phyloP scores from a whole-genome alignment of 148 eudicot species.

The Oxyria digyna region DNA sequence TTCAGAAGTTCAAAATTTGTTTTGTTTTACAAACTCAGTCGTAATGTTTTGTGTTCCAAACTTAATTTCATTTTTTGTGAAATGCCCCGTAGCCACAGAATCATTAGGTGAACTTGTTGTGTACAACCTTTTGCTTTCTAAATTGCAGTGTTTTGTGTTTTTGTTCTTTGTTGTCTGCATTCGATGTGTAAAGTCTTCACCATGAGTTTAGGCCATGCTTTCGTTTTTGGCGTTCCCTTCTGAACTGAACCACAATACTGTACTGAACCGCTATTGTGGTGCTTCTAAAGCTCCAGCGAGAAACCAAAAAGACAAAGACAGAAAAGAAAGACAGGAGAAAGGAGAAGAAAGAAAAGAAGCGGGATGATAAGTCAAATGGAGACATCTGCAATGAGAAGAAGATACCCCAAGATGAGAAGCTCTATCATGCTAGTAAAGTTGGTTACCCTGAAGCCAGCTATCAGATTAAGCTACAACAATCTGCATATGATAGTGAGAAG shows the following conservation, averaged over 20 bases:
- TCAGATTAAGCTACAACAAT: constrained; percentile 6
- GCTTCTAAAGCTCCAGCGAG: constrained; percentile 91
- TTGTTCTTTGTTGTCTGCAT: constrained; percentile 8
- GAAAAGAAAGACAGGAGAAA: constrained; percentile 29
- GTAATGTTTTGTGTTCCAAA: not conserved
- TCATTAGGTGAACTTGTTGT: not conserved
- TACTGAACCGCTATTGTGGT: constrained; percentile 71
- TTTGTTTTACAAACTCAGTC: not conserved
- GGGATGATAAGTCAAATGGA: constrained; percentile 3
- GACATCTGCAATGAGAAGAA: constrained; percentile 13
- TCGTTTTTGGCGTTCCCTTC: constrained; percentile 20
- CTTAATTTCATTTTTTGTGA: not conserved
- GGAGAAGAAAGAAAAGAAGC: constrained; percentile 18
- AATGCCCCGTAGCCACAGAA: too few relatives aligned
- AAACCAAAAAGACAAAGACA: constrained; percentile 35
- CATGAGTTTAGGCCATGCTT: constrained; percentile 26
- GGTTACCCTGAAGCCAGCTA: constrained; percentile 5
- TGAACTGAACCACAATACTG: too few relatives aligned
- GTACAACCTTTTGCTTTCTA: not conserved
- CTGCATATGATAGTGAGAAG: constrained; percentile 31
- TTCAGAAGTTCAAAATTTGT: too few relatives aligned
- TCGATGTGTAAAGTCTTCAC: constrained; percentile 12
- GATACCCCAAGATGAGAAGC: constrained; percentile 4
- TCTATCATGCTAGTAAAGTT: constrained; percentile 6
- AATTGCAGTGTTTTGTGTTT: constrained; percentile 1